These are phyloP conservation scores for Globisporangium emineosum DNA, from an alignment of 352 stramenopile genomes.

Conservation along the genomic window DNA sequence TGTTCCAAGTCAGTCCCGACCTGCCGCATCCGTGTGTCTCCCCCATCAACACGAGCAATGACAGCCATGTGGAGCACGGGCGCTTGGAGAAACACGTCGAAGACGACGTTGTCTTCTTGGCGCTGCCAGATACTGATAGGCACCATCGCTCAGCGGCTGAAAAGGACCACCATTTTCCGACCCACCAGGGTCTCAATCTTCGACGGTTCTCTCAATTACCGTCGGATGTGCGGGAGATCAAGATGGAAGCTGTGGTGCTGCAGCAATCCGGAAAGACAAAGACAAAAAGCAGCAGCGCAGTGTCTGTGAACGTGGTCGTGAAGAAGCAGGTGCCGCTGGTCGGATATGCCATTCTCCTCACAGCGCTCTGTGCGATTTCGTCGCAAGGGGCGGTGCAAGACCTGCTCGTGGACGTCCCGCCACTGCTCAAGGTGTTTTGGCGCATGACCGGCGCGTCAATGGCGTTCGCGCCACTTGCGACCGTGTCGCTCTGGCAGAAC, in stretches of 20 bases:
- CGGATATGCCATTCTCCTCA: conserved; percentile 42
- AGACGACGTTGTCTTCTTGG: conserved; percentile 31
- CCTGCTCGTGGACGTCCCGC: conserved; percentile 36
- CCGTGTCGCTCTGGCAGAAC: conserved; percentile 22
- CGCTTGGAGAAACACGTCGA: conserved; percentile 1
- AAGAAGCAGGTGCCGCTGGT: conserved; percentile 44
- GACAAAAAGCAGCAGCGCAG: neutral
- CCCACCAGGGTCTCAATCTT: neutral
- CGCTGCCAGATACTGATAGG: conserved; percentile 20
- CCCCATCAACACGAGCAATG: neutral
- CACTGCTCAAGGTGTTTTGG: conserved; percentile 58
- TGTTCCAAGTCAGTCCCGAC: conserved; percentile 22
- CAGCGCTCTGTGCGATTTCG: conserved; percentile 36
- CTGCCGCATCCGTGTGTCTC: neutral
- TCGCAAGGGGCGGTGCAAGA: conserved; percentile 46
- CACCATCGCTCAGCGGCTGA: neutral
- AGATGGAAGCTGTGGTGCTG: conserved; percentile 33
- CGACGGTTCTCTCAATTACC: conserved; percentile 23
- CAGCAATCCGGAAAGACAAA: neutral
- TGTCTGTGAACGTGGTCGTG: conserved; percentile 39
- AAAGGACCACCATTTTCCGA: neutral
- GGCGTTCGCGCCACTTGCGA: conserved; percentile 30
- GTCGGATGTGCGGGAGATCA: conserved; percentile 33
- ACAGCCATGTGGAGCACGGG: neutral
- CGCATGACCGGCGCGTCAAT: conserved; percentile 40